Evolutionary conservation across 768 basidiomycete genomes (phyloP).

Genomic region (Tricholoma bakamatsutake): DNA sequence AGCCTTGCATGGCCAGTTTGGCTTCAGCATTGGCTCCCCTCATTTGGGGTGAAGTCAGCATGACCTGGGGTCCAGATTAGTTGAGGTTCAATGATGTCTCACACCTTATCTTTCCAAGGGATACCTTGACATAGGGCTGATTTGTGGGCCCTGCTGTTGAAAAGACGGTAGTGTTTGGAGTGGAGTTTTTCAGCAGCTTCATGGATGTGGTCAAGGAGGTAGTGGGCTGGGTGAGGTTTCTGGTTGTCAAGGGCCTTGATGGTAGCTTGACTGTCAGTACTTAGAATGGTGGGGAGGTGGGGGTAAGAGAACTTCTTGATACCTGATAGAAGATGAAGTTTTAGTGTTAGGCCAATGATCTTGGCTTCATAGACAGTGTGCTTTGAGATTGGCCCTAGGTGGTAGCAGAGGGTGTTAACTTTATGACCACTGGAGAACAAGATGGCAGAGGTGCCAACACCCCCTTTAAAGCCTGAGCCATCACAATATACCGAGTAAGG

Average conservation of each 20-base stretch:
- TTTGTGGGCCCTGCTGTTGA: background rate
- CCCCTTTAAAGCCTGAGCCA: slow-evolving; percentile 3
- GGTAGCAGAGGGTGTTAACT: background rate
- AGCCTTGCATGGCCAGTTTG: slow-evolving; percentile 3
- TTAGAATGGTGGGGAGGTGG: background rate
- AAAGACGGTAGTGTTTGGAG: background rate
- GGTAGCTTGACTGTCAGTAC: background rate
- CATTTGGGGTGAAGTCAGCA: slow-evolving; percentile 7
- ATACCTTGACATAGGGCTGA: background rate
- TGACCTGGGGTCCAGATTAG: slow-evolving; percentile 8
- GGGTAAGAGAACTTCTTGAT: background rate
- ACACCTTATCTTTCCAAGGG: background rate
- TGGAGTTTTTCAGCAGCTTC: slow-evolving; percentile 1
- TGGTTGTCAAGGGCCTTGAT: no score
- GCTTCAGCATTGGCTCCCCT: slow-evolving; percentile 7
- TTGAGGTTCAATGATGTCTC: background rate
- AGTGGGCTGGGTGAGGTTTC: background rate
- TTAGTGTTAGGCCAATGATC: slow-evolving; percentile 4
- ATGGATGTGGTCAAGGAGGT: slow-evolving; percentile 6
- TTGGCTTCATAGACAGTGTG: slow-evolving; percentile 8
- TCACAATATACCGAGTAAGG: slow-evolving; percentile 4
- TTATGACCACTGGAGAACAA: background rate
- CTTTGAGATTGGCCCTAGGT: background rate
- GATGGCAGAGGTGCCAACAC: slow-evolving; percentile 6
- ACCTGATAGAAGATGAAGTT: slow-evolving; percentile 3